Percentiles rank a stretch among this genome's conserved stretches.
Evolutionary conservation across 2,329 filamentous ascomycete species (phyloP).

Genomic region (Diaporthe destruens): DNA sequence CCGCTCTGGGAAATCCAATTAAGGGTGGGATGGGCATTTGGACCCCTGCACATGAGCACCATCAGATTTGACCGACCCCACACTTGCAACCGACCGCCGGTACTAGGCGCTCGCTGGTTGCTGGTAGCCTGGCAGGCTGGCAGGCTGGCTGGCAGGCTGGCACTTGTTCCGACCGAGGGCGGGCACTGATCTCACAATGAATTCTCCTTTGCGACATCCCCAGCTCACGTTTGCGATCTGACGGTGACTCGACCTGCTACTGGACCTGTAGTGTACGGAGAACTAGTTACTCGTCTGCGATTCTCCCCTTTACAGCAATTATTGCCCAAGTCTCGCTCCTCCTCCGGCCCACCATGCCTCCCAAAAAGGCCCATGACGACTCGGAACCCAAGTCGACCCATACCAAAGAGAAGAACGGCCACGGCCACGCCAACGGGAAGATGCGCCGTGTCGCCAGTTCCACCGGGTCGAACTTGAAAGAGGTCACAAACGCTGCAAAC

Average conservation of each 20-base stretch:
- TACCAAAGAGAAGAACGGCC: constrained; percentile 60
- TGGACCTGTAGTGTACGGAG: background rate
- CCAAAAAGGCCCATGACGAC: constrained; percentile 57
- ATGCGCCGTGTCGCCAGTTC: constrained; percentile 68
- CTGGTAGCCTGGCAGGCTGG: background rate
- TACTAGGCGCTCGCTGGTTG: background rate
- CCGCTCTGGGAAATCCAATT: constrained; percentile 8
- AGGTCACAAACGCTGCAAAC: constrained; percentile 56
- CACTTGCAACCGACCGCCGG: constrained; percentile 13
- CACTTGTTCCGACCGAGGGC: background rate
- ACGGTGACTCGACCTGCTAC: background rate
- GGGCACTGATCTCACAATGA: constrained; percentile 23
- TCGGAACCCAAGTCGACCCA: constrained; percentile 57
- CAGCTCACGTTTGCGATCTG: background rate
- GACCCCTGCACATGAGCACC: background rate
- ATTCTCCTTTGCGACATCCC: constrained; percentile 9
- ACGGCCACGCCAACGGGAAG: constrained; percentile 61
- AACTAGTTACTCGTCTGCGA: background rate
- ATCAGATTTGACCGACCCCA: constrained; percentile 31
- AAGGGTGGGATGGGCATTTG: constrained; percentile 23
- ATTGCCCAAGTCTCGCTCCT: constrained; percentile 17
- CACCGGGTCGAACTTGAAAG: constrained; percentile 61
- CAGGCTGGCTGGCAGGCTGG: constrained; percentile 12
- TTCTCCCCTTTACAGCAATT: background rate
- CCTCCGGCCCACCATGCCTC: constrained; percentile 53